Evolutionary conservation across 257 asterid genomes (phyloP).

Genomic region (Ilex aquifolium): DNA sequence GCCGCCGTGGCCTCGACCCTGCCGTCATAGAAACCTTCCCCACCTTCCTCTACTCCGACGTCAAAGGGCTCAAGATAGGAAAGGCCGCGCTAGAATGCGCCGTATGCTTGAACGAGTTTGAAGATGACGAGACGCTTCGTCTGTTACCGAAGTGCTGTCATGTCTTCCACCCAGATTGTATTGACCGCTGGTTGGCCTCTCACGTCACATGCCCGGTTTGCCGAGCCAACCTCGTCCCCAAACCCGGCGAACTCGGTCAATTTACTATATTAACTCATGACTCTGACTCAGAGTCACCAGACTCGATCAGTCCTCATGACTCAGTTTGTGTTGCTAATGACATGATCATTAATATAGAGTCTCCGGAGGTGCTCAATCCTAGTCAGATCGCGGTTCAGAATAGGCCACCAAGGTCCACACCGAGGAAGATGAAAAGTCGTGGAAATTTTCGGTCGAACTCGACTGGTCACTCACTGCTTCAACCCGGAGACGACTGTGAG

Average conservation of each 20-base stretch:
- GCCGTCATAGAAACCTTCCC: constrained; percentile 21
- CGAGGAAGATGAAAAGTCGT: not conserved
- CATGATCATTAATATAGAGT: not conserved
- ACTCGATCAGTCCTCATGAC: not conserved
- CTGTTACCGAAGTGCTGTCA: constrained; percentile 34
- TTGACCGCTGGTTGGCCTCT: constrained; percentile 42
- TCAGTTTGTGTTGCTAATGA: constrained; percentile 2
- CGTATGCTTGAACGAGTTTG: constrained; percentile 34
- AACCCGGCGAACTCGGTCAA: constrained; percentile 1
- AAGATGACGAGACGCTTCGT: constrained; percentile 28
- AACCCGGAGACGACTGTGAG: constrained; percentile 19
- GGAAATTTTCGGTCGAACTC: constrained; percentile 29
- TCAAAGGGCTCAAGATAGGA: constrained; percentile 24
- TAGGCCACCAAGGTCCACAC: constrained; percentile 9
- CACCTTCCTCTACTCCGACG: constrained; percentile 26
- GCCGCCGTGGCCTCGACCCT: constrained; percentile 25
- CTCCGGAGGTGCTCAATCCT: constrained; percentile 1
- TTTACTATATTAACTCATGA: not conserved
- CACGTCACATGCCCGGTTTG: constrained; percentile 57
- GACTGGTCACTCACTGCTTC: constrained; percentile 29
- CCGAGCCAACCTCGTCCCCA: constrained; percentile 33
- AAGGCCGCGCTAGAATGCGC: constrained; percentile 31
- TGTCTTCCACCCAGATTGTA: constrained; percentile 43
- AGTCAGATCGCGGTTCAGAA: not conserved
- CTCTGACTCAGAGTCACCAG: not conserved